phyloP scores from a whole-genome alignment of 352 stramenopile genomes.

The Globisporangium viniferum region DNA sequence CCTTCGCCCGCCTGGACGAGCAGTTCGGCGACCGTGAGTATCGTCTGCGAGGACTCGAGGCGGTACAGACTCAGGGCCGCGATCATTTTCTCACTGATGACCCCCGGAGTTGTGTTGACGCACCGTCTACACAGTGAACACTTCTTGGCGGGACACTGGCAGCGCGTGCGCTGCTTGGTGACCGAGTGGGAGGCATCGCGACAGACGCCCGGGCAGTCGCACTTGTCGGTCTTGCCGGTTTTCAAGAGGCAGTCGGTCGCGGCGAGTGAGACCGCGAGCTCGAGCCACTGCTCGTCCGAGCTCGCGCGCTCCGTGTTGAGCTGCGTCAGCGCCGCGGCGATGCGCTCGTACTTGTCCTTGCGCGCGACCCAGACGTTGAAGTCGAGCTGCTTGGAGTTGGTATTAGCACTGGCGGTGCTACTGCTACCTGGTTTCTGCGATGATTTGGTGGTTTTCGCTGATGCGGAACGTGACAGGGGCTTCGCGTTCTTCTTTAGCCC shows the following conservation, averaged over 20 bases:
- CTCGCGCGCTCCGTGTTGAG: conserved; percentile 63
- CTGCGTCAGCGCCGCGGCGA: conserved; percentile 50
- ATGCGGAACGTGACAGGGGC: not conserved
- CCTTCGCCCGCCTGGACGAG: conserved; percentile 54
- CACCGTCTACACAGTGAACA: conserved; percentile 76
- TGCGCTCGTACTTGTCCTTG: conserved; percentile 87
- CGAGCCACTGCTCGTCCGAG: conserved; percentile 62
- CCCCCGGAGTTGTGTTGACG: conserved; percentile 47
- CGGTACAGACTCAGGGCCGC: conserved; percentile 50
- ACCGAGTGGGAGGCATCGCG: conserved; percentile 59
- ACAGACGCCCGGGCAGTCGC: conserved; percentile 69
- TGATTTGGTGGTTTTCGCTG: not conserved
- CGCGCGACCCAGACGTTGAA: conserved; percentile 83
- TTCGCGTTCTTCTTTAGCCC: conserved; percentile 5
- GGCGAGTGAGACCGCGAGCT: conserved; percentile 68
- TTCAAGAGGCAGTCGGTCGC: conserved; percentile 79
- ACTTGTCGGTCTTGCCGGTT: conserved; percentile 62
- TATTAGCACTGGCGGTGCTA: not conserved
- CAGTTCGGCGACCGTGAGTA: conserved; percentile 46
- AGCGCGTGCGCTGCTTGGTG: conserved; percentile 67
- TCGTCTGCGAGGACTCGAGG: conserved; percentile 24
- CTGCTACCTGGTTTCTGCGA: not conserved
- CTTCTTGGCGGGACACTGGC: conserved; percentile 76
- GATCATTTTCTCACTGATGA: conserved; percentile 68
- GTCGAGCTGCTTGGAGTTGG: conserved; percentile 32